Conservation (phyloP, 2,329 filamentous ascomycete species). For the Venturia aucupariae region DNA sequence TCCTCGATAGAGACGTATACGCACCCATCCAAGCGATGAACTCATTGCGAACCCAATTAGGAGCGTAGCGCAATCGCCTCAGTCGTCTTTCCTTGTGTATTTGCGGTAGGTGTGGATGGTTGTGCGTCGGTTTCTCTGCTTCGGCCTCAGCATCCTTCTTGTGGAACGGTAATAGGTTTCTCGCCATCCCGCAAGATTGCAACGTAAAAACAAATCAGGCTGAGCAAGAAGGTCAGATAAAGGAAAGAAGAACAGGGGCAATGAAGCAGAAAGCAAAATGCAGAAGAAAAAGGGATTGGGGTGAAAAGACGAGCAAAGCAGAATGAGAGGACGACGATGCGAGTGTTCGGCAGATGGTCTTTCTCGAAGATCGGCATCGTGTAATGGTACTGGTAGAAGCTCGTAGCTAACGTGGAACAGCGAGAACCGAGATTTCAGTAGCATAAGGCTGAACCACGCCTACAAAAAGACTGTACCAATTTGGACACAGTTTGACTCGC, state of each 20-base stretch:
- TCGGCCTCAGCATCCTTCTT: neutral
- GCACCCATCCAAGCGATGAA: slow-evolving; percentile 11
- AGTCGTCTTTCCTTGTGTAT: slow-evolving; percentile 11
- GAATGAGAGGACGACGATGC: neutral
- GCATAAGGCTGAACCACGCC: neutral
- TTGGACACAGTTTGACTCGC: neutral
- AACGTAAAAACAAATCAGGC: neutral
- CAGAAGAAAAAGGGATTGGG: neutral
- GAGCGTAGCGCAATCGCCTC: neutral
- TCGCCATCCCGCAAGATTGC: neutral
- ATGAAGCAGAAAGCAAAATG: neutral
- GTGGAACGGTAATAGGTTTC: slow-evolving; percentile 3
- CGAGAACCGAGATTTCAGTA: neutral
- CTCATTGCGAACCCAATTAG: slow-evolving; percentile 14
- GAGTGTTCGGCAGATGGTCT: neutral
- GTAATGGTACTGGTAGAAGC: no score
- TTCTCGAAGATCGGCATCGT: neutral
- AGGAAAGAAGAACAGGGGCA: neutral
- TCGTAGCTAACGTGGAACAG: neutral
- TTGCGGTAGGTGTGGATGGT: neutral
- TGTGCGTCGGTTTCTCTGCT: neutral
- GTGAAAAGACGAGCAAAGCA: neutral
- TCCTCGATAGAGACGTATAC: neutral
- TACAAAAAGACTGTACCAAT: neutral
- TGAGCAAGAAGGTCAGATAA: neutral